Evolutionary conservation across 345 rosid species (phyloP).

Genomic region (Brassica carinata): DNA sequence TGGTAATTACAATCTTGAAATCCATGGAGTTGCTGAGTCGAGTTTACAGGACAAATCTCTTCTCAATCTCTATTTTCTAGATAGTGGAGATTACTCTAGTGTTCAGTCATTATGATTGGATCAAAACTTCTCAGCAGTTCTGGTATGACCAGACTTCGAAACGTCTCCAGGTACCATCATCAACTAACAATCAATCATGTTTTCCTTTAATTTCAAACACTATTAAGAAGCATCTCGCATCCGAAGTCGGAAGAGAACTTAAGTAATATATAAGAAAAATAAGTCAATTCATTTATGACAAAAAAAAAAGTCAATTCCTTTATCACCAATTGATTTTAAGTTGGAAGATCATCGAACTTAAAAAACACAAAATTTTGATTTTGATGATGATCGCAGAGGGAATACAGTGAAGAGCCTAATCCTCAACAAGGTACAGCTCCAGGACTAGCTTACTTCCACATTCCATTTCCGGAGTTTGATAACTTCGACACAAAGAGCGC

Average conservation of each 20-base stretch:
- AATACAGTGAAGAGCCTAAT: constrained; percentile 58
- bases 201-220: background rate
- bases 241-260: background rate
- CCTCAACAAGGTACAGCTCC: constrained; percentile 72
- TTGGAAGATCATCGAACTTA: no score
- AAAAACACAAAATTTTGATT: background rate
- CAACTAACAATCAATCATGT: background rate
- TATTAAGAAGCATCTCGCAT: background rate
- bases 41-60: background rate
- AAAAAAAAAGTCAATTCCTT: no score
- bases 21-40: background rate
- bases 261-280: no score
- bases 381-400: constrained; percentile 47
- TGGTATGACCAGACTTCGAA: constrained; percentile 82
- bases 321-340: no score
- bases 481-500: constrained; percentile 58
- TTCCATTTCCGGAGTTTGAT: constrained; percentile 84
- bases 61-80: background rate
- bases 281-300: no score
- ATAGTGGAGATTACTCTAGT: background rate
- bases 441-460: constrained; percentile 90
- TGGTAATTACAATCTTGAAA: background rate
- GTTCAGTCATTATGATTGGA: background rate
- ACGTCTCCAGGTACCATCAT: constrained; percentile 60
- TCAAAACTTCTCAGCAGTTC: constrained; percentile 82